phyloP scores from a whole-genome alignment of 2,329 filamentous ascomycete species.

The Talaromyces sp. region DNA sequence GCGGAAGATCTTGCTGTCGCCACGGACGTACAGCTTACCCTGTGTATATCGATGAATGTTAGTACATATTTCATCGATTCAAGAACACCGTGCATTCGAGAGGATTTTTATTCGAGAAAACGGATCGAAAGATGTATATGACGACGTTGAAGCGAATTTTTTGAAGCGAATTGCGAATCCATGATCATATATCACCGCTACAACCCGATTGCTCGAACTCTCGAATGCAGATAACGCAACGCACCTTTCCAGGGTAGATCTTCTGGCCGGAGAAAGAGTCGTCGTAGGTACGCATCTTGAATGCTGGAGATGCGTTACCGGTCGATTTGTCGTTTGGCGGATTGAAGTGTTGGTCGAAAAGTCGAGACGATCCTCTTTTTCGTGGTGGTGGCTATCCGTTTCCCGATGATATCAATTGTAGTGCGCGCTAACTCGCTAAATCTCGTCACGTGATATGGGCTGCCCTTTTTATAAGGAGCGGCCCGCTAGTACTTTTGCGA shows the following conservation, averaged over 20 bases:
- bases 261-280: constrained; percentile 73
- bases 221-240: constrained; percentile 31
- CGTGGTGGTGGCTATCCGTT: neutral
- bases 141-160: neutral
- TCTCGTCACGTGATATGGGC: constrained; percentile 40
- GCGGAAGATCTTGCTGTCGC: constrained; percentile 99
- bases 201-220: constrained; percentile 10
- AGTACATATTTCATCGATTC: neutral
- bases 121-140: neutral
- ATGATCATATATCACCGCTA: neutral
- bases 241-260: constrained; percentile 78
- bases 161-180: neutral
- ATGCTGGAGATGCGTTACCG: constrained; percentile 48
- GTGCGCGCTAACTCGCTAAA: constrained; percentile 44
- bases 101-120: neutral
- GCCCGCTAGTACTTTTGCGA: constrained; percentile 1
- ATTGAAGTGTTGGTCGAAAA: constrained; percentile 42
- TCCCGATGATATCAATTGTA: constrained; percentile 37
- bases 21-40: constrained; percentile 99
- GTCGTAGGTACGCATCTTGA: constrained; percentile 74
- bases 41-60: constrained; percentile 54
- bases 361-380: constrained; percentile 28
- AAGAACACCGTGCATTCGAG: neutral
- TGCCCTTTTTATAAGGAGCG: constrained; percentile 34
- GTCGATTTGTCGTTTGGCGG: constrained; percentile 39